These are phyloP conservation scores for Chaetomium strumarium DNA, from an alignment of 2,329 filamentous ascomycete genomes.

Conservation along the genomic window DNA sequence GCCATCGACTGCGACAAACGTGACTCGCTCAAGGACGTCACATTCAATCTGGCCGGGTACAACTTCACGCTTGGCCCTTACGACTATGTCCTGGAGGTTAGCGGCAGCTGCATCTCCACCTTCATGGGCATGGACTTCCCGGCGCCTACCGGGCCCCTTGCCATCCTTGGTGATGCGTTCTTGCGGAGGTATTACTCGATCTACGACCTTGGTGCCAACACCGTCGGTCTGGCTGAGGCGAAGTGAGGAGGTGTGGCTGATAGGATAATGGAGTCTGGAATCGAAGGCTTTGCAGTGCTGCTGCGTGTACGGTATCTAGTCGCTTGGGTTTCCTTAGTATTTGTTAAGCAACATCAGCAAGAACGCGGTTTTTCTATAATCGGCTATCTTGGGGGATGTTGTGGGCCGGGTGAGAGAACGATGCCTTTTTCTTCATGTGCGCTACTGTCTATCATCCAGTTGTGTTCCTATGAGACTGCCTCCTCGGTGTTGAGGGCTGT, in stretches of 20 bases:
- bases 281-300: background rate
- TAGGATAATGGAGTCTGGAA: conserved; percentile 4
- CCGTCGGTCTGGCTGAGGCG: conserved; percentile 82
- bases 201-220: conserved; percentile 86
- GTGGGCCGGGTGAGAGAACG: too few species aligned
- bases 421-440: too few species aligned
- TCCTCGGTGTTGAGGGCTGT: too few species aligned
- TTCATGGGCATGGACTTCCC: conserved; percentile 97
- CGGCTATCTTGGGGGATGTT: too few species aligned
- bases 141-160: conserved; percentile 80
- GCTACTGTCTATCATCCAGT: too few species aligned
- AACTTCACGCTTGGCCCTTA: conserved; percentile 85
- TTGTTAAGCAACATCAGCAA: background rate
- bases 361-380: conserved; percentile 2
- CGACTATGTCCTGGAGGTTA: conserved; percentile 94
- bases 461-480: too few species aligned
- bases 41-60: conserved; percentile 82
- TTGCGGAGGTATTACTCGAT: conserved; percentile 88
- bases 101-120: conserved; percentile 91
- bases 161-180: conserved; percentile 87
- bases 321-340: conserved; percentile 2
- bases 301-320: conserved; percentile 1
- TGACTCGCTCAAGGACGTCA: conserved; percentile 78
- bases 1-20: conserved; percentile 83
- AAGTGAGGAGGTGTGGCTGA: conserved; percentile 42